Evolutionary conservation across 2,329 filamentous ascomycete species (phyloP).

Genomic region (Gremmenia infestans): DNA sequence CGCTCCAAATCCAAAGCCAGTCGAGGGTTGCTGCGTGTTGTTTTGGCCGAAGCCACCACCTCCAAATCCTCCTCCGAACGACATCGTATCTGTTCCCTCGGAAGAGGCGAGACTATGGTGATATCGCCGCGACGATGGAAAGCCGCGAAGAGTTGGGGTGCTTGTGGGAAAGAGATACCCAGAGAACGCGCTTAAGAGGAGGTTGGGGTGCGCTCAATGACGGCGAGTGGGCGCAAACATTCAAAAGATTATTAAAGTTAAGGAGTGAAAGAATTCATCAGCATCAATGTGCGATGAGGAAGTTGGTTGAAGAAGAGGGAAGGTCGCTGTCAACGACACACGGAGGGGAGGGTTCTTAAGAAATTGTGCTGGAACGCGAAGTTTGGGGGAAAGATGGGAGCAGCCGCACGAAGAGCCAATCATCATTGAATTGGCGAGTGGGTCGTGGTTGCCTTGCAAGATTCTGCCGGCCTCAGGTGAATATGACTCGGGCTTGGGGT

Average conservation of each 20-base stretch:
- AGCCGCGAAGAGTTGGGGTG: conserved; percentile 10
- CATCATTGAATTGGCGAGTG: no score
- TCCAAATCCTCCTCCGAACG: conserved; percentile 41
- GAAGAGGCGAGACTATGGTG: background rate
- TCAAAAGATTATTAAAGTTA: conserved; percentile 17
- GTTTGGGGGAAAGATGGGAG: background rate
- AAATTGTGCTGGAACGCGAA: conserved; percentile 2
- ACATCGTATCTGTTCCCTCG: conserved; percentile 25
- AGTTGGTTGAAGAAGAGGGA: conserved; percentile 9
- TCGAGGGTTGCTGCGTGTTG: conserved; percentile 38
- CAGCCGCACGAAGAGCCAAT: background rate
- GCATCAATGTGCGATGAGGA: conserved; percentile 8
- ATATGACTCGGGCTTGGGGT: no score
- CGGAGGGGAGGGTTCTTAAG: conserved; percentile 9
- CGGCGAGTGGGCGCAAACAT: conserved; percentile 24
- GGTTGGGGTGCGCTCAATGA: conserved; percentile 24
- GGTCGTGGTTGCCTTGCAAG: no score
- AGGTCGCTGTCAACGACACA: conserved; percentile 1
- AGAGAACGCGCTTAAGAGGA: conserved; percentile 23
- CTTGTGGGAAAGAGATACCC: conserved; percentile 15
- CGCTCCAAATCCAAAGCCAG: conserved; percentile 49
- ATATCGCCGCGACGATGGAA: conserved; percentile 8
- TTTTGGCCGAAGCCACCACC: conserved; percentile 62
- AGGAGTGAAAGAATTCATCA: conserved; percentile 21
- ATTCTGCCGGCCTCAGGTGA: no score